Percentiles rank a stretch among this genome's conserved stretches.
These are phyloP conservation scores for Rhizoclosmatium sp. DNA, from an alignment of 192 early-diverging fungal genomes.

Conservation along the genomic window DNA sequence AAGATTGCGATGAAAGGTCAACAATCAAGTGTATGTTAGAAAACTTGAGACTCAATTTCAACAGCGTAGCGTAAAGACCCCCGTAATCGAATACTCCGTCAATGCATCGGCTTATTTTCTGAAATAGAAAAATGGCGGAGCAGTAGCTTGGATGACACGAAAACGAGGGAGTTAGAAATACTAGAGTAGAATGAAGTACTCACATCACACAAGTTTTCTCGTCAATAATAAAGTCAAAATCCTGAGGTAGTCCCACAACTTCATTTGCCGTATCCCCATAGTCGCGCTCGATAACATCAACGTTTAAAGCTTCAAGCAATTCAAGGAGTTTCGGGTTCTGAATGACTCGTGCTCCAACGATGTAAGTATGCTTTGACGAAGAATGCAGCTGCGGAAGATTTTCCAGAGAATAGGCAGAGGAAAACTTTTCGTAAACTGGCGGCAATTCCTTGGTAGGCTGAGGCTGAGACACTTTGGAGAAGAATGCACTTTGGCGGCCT, in stretches of 20 bases:
- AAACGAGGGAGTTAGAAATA: not conserved
- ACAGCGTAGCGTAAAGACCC: conserved; percentile 1
- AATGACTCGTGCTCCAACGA: conserved; percentile 30
- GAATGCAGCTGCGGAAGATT: not conserved
- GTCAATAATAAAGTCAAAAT: conserved; percentile 46
- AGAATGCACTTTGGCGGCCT: not conserved
- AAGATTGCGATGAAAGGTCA: conserved; percentile 5
- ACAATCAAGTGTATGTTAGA: conserved; percentile 2
- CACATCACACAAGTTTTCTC: conserved; percentile 47
- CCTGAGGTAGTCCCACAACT: not conserved
- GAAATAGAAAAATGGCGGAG: conserved; percentile 11
- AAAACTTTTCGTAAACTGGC: not conserved
- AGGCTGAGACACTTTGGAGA: not conserved
- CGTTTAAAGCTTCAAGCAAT: conserved; percentile 13
- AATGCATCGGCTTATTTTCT: not conserved
- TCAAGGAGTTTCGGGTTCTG: conserved; percentile 17
- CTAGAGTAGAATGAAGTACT: not conserved
- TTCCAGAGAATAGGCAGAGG: not conserved
- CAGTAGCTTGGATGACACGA: not conserved
- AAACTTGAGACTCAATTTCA: conserved; percentile 18
- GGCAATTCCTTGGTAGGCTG: not conserved
- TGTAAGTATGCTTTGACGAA: conserved; percentile 25
- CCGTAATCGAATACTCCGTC: not conserved
- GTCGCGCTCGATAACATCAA: conserved; percentile 44
- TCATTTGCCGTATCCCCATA: not conserved